Evolutionary conservation across 768 basidiomycete species (phyloP), one percentile per base, ranked within the genome.

Genomic region (Boletus tylopilopsis): DNA sequence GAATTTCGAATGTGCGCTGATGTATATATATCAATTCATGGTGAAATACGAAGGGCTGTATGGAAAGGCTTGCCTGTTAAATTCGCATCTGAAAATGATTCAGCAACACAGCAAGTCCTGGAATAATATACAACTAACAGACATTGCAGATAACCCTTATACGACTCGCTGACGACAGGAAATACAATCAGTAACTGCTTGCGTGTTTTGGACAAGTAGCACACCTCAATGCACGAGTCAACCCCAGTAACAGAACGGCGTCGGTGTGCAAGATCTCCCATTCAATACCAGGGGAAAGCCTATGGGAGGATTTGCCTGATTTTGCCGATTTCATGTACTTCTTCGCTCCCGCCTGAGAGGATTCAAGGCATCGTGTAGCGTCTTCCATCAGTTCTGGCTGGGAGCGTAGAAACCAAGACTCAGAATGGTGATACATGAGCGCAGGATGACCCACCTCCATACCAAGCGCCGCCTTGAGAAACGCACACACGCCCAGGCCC

Each of bases 241-340:
- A 67, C 0, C 87, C 89, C 8, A 84, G 72, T 30, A 91, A 65
- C 6, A 91, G 78, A 6, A 85, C 76, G 0, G 83, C 78, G 58
- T 91, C 89, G 0, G 88, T 84, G 55, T 82, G 78, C 11, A 90
- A 63, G 33, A 91, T 75, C 58, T 91, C 89, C 77, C 81, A 91
- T 58, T 91, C 88, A 9, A 84, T 63, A 8, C 85, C 87, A 2
- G 84, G 69, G 4, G 76, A 63, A 61, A 85, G 88, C 12, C 74
- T 69, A 18, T 73, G 68, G 10, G 54, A 56, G 32, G 59, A 59
- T 40, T 51, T 60, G 34, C 40, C 69, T 45, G 60, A 59, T 64
- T 73, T 72, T 50, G 70, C 64, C 45, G 56, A 39, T 56, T 71
- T 73, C 46, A 70, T 64, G 42, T 79, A 74, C 49, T 76, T 80